Percentiles rank a stretch among this genome's conserved stretches.
Conservation (phyloP, 106 monocot genomes). For the Phalaenopsis aphrodite region DNA sequence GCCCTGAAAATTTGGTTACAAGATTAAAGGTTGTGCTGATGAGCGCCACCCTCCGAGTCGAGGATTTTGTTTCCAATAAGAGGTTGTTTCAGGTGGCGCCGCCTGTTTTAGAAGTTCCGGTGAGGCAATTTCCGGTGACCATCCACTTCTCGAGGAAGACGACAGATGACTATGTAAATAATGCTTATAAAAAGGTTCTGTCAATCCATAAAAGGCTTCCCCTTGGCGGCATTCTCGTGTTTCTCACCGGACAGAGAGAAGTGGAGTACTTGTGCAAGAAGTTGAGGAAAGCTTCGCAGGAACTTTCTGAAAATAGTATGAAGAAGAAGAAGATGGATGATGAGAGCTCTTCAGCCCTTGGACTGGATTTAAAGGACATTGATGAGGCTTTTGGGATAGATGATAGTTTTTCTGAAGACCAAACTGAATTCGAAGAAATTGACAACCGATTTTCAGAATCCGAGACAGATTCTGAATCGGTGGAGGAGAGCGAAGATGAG, state of each 20-base stretch:
- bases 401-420: slow-evolving; percentile 15
- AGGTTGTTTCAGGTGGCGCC: slow-evolving; percentile 63
- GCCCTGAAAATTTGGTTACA: slow-evolving; percentile 44
- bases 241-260: slow-evolving; percentile 95
- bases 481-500: slow-evolving; percentile 40
- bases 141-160: slow-evolving; percentile 86
- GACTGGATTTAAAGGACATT: slow-evolving; percentile 32
- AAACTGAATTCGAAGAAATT: slow-evolving; percentile 24
- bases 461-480: slow-evolving; percentile 32
- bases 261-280: slow-evolving; percentile 82
- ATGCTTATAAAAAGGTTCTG: slow-evolving; percentile 87
- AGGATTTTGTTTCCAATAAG: slow-evolving; percentile 76
- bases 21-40: slow-evolving; percentile 77
- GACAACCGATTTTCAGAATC: slow-evolving; percentile 42
- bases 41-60: slow-evolving; percentile 90
- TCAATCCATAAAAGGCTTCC: slow-evolving; percentile 83
- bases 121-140: slow-evolving; percentile 76
- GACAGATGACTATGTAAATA: slow-evolving; percentile 65
- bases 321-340: slow-evolving; percentile 14
- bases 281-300: slow-evolving; percentile 40
- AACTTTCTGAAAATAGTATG: slow-evolving; percentile 12
- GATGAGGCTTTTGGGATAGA: slow-evolving; percentile 48
- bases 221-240: slow-evolving; percentile 85
- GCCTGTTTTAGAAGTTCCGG: slow-evolving; percentile 72
- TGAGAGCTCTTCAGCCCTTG: slow-evolving; percentile 9